phyloP scores from a whole-genome alignment of 2,329 filamentous ascomycete genomes.

The Neonectria coccinea region DNA sequence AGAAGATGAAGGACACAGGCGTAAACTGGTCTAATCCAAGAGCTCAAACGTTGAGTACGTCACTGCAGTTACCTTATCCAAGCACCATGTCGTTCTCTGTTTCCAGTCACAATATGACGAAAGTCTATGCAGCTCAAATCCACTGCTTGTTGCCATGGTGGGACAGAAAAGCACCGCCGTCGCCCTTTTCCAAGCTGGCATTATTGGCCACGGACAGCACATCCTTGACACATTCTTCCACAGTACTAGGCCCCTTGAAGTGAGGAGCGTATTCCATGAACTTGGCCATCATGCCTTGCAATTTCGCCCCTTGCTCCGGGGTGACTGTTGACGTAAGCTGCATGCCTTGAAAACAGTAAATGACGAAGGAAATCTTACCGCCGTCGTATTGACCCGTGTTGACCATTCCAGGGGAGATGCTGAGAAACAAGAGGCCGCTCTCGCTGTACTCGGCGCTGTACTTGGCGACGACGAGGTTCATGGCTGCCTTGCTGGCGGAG shows the following conservation, averaged over 20 bases:
- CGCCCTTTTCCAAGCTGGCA: slow-evolving; percentile 5
- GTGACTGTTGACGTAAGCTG: background rate
- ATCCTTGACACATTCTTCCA: slow-evolving; percentile 5
- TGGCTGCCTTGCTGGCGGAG: slow-evolving; percentile 61
- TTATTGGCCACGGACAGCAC: slow-evolving; percentile 18
- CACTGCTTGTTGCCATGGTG: slow-evolving; percentile 23
- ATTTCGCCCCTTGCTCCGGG: background rate
- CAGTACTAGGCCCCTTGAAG: background rate
- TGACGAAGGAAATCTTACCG: background rate
- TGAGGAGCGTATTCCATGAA: slow-evolving; percentile 14
- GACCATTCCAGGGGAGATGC: slow-evolving; percentile 13
- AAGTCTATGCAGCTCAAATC: slow-evolving; percentile 2
- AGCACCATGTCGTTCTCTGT: background rate
- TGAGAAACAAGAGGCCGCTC: slow-evolving; percentile 11
- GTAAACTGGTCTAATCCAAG: too few relatives aligned
- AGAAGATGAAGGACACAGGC: too few relatives aligned
- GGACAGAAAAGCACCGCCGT: slow-evolving; percentile 18
- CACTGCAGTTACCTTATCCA: too few relatives aligned
- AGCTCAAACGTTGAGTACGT: too few relatives aligned
- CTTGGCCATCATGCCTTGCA: background rate
- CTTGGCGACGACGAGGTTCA: slow-evolving; percentile 65
- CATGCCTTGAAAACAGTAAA: background rate
- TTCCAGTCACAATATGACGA: background rate
- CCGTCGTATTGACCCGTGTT: background rate
- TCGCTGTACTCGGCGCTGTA: slow-evolving; percentile 54